Base-by-base conservation (phyloP, 2,329 filamentous ascomycete species). In the Hypoxylon sp. region DNA sequence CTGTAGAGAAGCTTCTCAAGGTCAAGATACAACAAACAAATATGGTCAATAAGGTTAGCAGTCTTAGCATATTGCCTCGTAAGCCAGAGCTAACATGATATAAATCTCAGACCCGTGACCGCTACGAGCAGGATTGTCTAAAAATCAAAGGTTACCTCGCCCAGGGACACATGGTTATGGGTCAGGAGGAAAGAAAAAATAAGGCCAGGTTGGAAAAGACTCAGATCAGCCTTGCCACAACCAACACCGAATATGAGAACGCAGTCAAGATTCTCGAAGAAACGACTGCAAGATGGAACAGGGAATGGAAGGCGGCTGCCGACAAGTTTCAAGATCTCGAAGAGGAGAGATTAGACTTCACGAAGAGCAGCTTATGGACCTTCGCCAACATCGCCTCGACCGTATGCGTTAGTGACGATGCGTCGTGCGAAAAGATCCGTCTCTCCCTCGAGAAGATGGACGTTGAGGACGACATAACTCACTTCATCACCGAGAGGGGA, bases 111-210 rank as follows among this genome's bases (percentile, higher is more conserved):
- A 89, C 92, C 11, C 84, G 94, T 60, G 94, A 99, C 73, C 88
- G 88, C 38, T 99, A 95, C 69, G 94, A 99, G 73, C 93, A 99
- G 72, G 95, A 99, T 64, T 97, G 93, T 69, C 79, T 99, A 32
- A 94, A 96, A 70, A 97, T 99, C 71, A 99, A 99, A 73, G 94
- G 94, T 27, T 99, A 99, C 68, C 83, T 99, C 3, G 94, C 95
- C 3, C 94, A 99, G 73, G 94, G 94, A 7, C 95, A 99, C 70
- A 99, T 99, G 94, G 94, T 99, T 50, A 99, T 99, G 94, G 94
- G 94, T 9, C 94, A 99, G 65, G 94, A 99, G 70, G 94, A 99
- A 76, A 86, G 94, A 19, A 97, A 96, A 75, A 99, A 99, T 73
- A 99, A 99, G 75, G 92, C 93, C 15, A 97, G 96, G 73, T 82